These are phyloP conservation scores for Candida taoyuanica DNA, from an alignment of 805 yeast species.

Conservation along the genomic window DNA sequence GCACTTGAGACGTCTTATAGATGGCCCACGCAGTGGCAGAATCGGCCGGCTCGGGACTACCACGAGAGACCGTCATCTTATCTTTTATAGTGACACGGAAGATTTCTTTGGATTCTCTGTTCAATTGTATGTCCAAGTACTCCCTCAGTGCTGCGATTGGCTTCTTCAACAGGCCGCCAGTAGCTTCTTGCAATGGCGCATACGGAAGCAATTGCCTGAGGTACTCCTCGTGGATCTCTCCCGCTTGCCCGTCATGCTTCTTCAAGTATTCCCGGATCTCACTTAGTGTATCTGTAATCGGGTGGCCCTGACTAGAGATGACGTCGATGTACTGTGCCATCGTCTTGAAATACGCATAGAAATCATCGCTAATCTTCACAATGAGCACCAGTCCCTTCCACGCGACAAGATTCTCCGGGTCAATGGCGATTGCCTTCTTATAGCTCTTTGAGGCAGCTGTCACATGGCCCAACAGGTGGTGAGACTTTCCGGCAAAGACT, in stretches of 20 bases:
- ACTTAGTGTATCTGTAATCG: conserved; percentile 44
- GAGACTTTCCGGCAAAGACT: conserved; percentile 69
- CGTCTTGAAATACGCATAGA: conserved; percentile 41
- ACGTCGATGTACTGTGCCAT: conserved; percentile 41
- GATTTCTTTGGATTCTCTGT: conserved; percentile 38
- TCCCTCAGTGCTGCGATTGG: conserved; percentile 42
- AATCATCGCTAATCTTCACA: conserved; percentile 34
- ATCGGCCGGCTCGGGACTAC: conserved; percentile 26
- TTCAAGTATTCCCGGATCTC: conserved; percentile 45
- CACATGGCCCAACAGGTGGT: conserved; percentile 39
- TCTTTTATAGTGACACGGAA: conserved; percentile 40
- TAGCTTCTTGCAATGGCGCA: conserved; percentile 44
- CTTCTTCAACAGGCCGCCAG: conserved; percentile 43
- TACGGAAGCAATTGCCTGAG: conserved; percentile 53
- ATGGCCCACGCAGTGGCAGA: conserved; percentile 38
- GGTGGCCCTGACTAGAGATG: conserved; percentile 38
- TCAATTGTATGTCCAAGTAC: conserved; percentile 38
- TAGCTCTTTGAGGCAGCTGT: conserved; percentile 41
- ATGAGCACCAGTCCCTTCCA: conserved; percentile 77
- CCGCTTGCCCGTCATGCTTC: conserved; percentile 19
- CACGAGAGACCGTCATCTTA: conserved; percentile 36
- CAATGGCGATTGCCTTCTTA: conserved; percentile 43
- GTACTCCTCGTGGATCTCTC: conserved; percentile 41
- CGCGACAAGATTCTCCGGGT: conserved; percentile 52
- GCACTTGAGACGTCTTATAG: conserved; percentile 47